Evolutionary conservation across 208 protist species (phyloP).

Genomic region (Herpetomonas samuelpessoai): DNA sequence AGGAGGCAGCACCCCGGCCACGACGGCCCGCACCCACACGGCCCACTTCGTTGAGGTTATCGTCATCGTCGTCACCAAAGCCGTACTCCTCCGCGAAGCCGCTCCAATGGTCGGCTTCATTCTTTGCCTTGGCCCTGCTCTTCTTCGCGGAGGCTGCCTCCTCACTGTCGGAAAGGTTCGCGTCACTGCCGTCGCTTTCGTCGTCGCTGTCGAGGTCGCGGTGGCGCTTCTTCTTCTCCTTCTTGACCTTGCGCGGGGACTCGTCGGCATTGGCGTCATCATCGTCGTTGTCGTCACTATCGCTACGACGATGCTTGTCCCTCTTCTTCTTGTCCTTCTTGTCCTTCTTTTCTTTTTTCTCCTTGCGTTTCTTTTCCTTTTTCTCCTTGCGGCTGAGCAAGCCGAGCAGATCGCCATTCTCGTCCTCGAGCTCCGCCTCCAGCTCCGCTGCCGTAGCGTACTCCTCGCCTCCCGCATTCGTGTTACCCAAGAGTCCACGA

Average conservation of each 20-base stretch:
- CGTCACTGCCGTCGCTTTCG: not conserved
- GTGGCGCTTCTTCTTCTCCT: conserved; percentile 5
- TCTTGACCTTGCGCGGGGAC: conserved; percentile 1
- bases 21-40: not conserved
- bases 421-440: not conserved
- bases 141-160: conserved; percentile 5
- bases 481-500: conserved; percentile 44
- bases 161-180: conserved; percentile 7
- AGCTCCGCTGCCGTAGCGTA: not conserved
- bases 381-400: not conserved
- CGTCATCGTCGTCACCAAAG: conserved; percentile 2
- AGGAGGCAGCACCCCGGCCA: conserved; percentile 1
- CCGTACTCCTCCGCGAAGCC: conserved; percentile 6
- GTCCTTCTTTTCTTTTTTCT: conserved; percentile 17
- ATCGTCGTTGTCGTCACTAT: conserved; percentile 8
- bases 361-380: not conserved
- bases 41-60: not conserved
- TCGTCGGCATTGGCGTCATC: conserved; percentile 2
- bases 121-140: not conserved
- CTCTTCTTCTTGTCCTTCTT: conserved; percentile 19
- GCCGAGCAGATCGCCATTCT: conserved; percentile 1
- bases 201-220: conserved; percentile 12
- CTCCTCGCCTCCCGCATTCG: not conserved
- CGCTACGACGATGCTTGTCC: conserved; percentile 7
- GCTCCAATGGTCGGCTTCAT: conserved; percentile 4